These are phyloP conservation scores for Beauveria pseudobassiana DNA, from an alignment of 2,329 filamentous ascomycete genomes.

Conservation along the genomic window DNA sequence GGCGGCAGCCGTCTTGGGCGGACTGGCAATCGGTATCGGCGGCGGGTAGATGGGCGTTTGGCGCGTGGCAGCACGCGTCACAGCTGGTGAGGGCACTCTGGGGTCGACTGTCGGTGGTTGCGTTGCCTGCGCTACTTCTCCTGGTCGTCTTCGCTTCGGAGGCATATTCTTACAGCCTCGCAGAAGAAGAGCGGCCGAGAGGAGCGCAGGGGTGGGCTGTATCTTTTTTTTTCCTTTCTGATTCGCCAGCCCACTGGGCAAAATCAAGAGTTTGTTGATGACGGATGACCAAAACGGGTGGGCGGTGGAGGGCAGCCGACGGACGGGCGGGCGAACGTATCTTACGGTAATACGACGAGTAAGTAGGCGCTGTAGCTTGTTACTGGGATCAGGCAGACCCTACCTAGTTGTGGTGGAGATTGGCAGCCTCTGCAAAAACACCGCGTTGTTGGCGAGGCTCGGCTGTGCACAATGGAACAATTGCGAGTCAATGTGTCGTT, in stretches of 20 bases:
- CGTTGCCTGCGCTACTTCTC: slow-evolving; percentile 16
- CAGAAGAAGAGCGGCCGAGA: not conserved
- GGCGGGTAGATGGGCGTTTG: slow-evolving; percentile 27
- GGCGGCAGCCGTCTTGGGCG: slow-evolving; percentile 14
- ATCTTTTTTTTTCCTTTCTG: not conserved
- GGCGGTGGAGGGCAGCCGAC: not conserved
- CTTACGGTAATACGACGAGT: not conserved
- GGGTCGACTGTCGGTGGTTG: not conserved
- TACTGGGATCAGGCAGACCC: not conserved
- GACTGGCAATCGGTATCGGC: slow-evolving; percentile 20
- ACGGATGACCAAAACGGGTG: slow-evolving; percentile 3
- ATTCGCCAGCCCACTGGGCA: not conserved
- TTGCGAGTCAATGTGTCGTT: not conserved
- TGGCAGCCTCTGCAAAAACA: not conserved
- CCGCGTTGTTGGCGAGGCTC: not conserved
- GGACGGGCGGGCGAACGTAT: not conserved
- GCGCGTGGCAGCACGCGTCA: slow-evolving; percentile 21
- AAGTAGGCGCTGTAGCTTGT: not conserved
- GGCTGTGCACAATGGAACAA: not conserved
- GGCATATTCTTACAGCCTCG: slow-evolving; percentile 21
- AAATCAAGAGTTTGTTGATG: not conserved
- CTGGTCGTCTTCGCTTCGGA: slow-evolving; percentile 30
- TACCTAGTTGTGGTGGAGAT: not conserved
- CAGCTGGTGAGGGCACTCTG: slow-evolving; percentile 1
- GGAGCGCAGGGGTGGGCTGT: not conserved